Conservation (phyloP, 768 basidiomycete species). For the Kwoniella dendrophila region DNA sequence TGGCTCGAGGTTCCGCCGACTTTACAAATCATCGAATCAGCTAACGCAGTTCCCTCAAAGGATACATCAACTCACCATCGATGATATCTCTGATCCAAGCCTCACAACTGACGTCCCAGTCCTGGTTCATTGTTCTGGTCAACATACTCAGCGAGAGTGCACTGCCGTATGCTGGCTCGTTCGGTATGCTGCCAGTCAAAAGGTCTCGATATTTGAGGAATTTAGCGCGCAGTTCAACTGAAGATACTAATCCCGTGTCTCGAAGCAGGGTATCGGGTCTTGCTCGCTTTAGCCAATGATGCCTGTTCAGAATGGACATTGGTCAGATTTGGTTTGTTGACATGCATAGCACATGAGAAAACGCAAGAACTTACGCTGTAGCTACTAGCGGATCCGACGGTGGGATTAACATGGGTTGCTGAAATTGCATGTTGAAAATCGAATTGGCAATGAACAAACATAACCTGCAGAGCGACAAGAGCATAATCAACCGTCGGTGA, state of each 20-base stretch:
- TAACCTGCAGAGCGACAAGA: slow-evolving; percentile 17
- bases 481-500: background rate
- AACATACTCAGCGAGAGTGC: slow-evolving; percentile 30
- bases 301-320: slow-evolving; percentile 5
- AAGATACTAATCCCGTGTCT: slow-evolving; percentile 29
- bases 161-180: slow-evolving; percentile 18
- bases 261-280: slow-evolving; percentile 20
- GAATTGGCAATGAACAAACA: slow-evolving; percentile 39
- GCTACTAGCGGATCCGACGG: slow-evolving; percentile 34
- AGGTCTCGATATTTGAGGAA: slow-evolving; percentile 37
- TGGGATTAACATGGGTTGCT: slow-evolving; percentile 32
- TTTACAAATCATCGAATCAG: background rate
- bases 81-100: slow-evolving; percentile 37
- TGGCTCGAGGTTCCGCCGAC: slow-evolving; percentile 20
- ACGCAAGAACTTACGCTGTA: slow-evolving; percentile 25
- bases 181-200: slow-evolving; percentile 21
- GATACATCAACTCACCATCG: slow-evolving; percentile 13
- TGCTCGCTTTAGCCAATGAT: slow-evolving; percentile 29
- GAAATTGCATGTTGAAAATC: slow-evolving; percentile 40
- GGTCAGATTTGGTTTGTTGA: background rate
- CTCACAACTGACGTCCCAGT: slow-evolving; percentile 30
- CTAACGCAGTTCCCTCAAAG: background rate
- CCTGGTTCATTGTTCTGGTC: slow-evolving; percentile 39
- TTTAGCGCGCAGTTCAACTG: slow-evolving; percentile 32
- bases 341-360: background rate